Base-by-base conservation (phyloP, 441 rosid species). In the Manihot esculenta region DNA sequence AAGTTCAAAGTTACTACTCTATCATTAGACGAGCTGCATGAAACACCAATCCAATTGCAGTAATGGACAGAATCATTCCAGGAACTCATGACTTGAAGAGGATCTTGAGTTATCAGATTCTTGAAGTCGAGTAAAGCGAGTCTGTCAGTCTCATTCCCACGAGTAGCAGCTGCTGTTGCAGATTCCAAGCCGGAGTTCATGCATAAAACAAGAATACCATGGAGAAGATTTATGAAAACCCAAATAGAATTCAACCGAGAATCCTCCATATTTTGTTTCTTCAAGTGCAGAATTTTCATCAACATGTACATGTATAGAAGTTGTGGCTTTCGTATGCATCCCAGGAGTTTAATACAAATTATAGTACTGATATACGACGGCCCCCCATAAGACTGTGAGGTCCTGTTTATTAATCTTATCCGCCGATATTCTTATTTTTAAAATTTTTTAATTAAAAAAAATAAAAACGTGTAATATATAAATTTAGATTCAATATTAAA, bases 31-130 rank as follows among this genome's bases (percentile, higher is more conserved):
- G 69, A 26, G 51, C 59, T 48, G 77, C 86, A 84, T 15, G 70
- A 67, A 42, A 81, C 81, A 13, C 85, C 90, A 51, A 56, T 3
- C 84, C 88, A 86, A 4, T 62, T 75, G 74, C 87, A 80, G 77
- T 82, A 80, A 76, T 70, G 80, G 53, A 64, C 13, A 0, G 87
- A 82, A 23, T 76, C 73, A 57, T 84, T 80, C 87, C 86, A 84
- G 14, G 75, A 75, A 49, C 27, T 70, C 83, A 77, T 71, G 69
- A 77, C 69, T 14, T 68, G 53, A 12, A 57, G 51, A 13, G 87
- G 81, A 69, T 85, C 85, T n/a, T 69, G 51, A 33, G 77, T 76
- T 56, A 81, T 69, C 18, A 21, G 73, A 42, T 50, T 72, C 79
- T 81, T 83, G 68, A 85, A 80, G 59, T 77, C 81, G 1, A 82